Percentiles rank a stretch among this genome's conserved stretches.
phyloP scores from a whole-genome alignment of 805 yeast genomes.

The Osmozyma mogii region DNA sequence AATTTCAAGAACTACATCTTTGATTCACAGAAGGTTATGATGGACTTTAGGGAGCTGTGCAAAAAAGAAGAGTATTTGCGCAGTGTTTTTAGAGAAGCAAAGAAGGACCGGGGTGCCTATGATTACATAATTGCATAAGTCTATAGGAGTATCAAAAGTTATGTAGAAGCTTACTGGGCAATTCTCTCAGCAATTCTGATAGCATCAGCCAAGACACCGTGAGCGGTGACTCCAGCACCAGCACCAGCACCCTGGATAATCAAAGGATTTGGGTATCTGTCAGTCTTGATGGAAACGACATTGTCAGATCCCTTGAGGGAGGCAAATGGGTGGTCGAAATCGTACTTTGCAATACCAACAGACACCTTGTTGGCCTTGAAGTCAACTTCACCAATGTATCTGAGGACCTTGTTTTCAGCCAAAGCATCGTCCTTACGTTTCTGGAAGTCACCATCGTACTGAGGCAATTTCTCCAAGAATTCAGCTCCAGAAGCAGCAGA shows the following conservation, averaged over 20 bases:
- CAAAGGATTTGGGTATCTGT: slow-evolving; percentile 88
- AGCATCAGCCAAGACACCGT: slow-evolving; percentile 90
- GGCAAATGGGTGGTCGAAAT: slow-evolving; percentile 89
- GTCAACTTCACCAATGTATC: slow-evolving; percentile 91
- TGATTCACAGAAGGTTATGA: slow-evolving; percentile 70
- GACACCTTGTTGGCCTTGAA: slow-evolving; percentile 58
- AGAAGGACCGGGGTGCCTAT: slow-evolving; percentile 29
- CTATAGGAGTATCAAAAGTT: background rate
- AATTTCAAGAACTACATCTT: slow-evolving; percentile 26
- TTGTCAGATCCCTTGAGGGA: slow-evolving; percentile 93
- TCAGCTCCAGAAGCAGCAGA: slow-evolving; percentile 64
- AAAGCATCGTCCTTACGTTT: slow-evolving; percentile 75
- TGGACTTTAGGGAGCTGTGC: slow-evolving; percentile 59
- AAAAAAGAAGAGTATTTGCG: slow-evolving; percentile 40
- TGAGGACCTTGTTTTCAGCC: slow-evolving; percentile 73
- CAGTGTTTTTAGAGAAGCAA: slow-evolving; percentile 53
- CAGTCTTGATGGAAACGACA: slow-evolving; percentile 84
- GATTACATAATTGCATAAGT: background rate
- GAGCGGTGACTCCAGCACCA: slow-evolving; percentile 66
- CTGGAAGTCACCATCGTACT: slow-evolving; percentile 75
- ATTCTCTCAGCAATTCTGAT: slow-evolving; percentile 87
- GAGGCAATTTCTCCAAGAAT: slow-evolving; percentile 72
- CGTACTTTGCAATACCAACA: slow-evolving; percentile 86
- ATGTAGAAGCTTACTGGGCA: slow-evolving; percentile 26
- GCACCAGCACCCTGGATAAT: slow-evolving; percentile 97